Conservation (phyloP, 2,329 filamentous ascomycete species). For the Rachicladosporium sp. region DNA sequence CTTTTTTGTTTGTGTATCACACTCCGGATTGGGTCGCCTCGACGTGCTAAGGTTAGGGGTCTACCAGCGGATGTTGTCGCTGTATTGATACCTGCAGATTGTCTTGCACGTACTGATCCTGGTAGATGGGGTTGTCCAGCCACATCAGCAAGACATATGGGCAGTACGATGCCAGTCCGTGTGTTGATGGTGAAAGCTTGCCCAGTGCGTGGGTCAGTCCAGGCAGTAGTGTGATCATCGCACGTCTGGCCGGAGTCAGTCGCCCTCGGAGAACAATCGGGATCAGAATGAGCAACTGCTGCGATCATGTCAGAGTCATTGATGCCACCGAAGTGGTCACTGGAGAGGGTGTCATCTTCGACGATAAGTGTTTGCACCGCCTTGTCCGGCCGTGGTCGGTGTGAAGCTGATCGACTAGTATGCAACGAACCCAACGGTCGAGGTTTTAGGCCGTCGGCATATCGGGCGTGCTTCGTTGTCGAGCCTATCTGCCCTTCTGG, state of each 20-base stretch:
- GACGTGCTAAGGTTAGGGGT: slow-evolving; percentile 22
- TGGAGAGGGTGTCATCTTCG: slow-evolving; percentile 1
- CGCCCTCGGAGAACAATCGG: neutral
- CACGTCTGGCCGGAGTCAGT: too few species aligned
- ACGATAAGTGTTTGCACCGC: too few species aligned
- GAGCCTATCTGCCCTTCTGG: too few species aligned
- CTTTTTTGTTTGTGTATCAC: too few species aligned
- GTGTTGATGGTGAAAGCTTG: slow-evolving; percentile 40
- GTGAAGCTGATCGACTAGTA: too few species aligned
- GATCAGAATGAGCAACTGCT: neutral
- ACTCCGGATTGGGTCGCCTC: slow-evolving; percentile 1
- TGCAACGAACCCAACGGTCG: too few species aligned
- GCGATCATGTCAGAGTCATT: slow-evolving; percentile 11
- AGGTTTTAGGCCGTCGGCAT: too few species aligned
- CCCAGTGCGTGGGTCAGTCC: slow-evolving; percentile 51
- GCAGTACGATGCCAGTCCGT: slow-evolving; percentile 38
- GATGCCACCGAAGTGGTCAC: slow-evolving; percentile 18
- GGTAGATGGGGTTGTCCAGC: too few species aligned
- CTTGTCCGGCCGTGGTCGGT: too few species aligned
- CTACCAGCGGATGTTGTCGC: slow-evolving; percentile 17
- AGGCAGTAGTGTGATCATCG: slow-evolving; percentile 34
- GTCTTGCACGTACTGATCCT: too few species aligned
- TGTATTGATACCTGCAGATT: slow-evolving; percentile 13
- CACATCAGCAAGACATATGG: neutral
- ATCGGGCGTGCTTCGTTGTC: too few species aligned